Conservation (phyloP, 2,329 filamentous ascomycete genomes). For the Davidsoniella australis region DNA sequence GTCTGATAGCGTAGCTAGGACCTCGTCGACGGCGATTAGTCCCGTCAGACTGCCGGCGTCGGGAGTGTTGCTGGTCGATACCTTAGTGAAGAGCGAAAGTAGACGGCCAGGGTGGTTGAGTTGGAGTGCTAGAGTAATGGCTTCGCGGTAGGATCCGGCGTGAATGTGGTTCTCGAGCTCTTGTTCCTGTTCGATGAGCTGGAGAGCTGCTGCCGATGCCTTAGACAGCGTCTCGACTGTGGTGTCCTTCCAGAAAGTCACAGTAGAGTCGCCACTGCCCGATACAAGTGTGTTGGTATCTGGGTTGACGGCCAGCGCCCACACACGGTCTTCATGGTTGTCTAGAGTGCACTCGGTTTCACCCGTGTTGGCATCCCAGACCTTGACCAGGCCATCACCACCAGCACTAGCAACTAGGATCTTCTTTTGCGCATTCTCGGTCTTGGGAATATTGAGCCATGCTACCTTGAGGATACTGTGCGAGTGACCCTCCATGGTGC, state of each 20-base stretch:
- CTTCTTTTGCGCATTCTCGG: constrained; percentile 33
- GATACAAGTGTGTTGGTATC: constrained; percentile 61
- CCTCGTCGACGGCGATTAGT: constrained; percentile 58
- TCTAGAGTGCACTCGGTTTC: constrained; percentile 82
- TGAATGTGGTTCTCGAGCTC: constrained; percentile 85
- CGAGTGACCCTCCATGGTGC: constrained; percentile 91
- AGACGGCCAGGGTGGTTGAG: constrained; percentile 87
- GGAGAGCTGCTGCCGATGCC: constrained; percentile 54
- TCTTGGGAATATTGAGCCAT: constrained; percentile 50
- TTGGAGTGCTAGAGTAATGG: constrained; percentile 78
- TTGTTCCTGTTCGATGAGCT: constrained; percentile 85
- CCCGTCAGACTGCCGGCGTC: constrained; percentile 50
- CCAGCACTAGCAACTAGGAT: constrained; percentile 71
- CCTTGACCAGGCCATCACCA: constrained; percentile 86
- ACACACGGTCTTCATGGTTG: constrained; percentile 92
- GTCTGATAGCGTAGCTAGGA: constrained; percentile 60
- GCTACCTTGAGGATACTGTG: constrained; percentile 88
- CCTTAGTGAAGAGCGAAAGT: constrained; percentile 65
- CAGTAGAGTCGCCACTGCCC: constrained; percentile 77
- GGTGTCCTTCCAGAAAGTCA: constrained; percentile 93
- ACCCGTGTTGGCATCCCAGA: constrained; percentile 79
- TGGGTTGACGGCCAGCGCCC: constrained; percentile 66
- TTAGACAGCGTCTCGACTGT: constrained; percentile 63
- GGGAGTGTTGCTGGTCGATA: constrained; percentile 45
- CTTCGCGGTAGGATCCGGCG: constrained; percentile 74